A percentile compares a stretch with the other conserved stretches of the same genome.
Evolutionary conservation across 768 basidiomycete genomes (phyloP).

Genomic region (Psilocybe cubensis): DNA sequence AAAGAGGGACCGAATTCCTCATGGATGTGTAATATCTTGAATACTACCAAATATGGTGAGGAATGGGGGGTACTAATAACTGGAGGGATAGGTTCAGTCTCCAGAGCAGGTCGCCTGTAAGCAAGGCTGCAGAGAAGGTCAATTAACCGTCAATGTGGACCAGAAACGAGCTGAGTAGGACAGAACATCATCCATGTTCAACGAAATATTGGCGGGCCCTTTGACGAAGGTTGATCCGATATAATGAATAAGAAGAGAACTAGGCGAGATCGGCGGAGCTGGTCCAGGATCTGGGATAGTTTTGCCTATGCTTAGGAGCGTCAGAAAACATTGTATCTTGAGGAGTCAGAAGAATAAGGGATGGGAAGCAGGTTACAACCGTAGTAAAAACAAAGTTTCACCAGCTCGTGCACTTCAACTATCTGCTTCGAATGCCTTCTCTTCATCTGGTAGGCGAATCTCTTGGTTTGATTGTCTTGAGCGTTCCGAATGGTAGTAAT

Average conservation of each 20-base stretch:
- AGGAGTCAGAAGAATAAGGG: conserved; percentile 29
- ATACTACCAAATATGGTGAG: too few species aligned
- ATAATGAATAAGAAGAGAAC: conserved; percentile 33
- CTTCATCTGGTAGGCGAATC: conserved; percentile 70
- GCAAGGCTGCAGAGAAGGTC: too few species aligned
- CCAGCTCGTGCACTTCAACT: conserved; percentile 28
- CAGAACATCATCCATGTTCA: conserved; percentile 5
- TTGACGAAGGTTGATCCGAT: conserved; percentile 37
- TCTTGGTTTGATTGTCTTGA: conserved; percentile 60
- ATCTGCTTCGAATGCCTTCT: conserved; percentile 52
- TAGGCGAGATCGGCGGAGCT: conserved; percentile 42
- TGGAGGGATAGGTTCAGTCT: too few species aligned
- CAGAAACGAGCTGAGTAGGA: not conserved
- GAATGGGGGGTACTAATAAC: conserved; percentile 11
- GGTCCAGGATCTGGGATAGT: conserved; percentile 23
- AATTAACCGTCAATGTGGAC: not conserved
- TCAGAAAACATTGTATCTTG: conserved; percentile 34
- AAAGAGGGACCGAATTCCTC: conserved; percentile 61
- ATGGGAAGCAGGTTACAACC: conserved; percentile 12
- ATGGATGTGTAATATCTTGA: too few species aligned
- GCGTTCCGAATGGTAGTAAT: conserved; percentile 60
- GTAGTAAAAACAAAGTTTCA: conserved; percentile 19
- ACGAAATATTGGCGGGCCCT: conserved; percentile 37
- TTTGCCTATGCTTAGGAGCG: conserved; percentile 32
- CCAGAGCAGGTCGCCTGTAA: too few species aligned